Base-by-base conservation (phyloP, 2,329 filamentous ascomycete genomes). In the Dothideomycetidae sp. region DNA sequence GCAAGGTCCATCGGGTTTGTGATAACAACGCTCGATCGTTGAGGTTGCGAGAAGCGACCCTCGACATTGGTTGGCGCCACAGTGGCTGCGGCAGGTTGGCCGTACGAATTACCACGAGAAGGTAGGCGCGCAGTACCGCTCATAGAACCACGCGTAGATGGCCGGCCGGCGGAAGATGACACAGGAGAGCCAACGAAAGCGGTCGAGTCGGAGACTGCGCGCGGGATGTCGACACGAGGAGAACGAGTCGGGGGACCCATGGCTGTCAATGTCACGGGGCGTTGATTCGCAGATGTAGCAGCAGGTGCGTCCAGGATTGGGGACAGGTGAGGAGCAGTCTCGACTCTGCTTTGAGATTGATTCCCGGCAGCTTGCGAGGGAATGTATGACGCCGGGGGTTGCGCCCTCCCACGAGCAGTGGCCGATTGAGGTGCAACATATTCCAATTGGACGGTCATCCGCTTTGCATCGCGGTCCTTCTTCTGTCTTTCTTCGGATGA, bases 401-500 rank as follows among this genome's bases (percentile, higher is more conserved):
- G 58, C 21, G 54, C 45, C 39, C 73, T 73, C 18, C 81, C 84
- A 46, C 88, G 74, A 44, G 78, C 71, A 1, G 88, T 94, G 53
- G 88, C 77, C 4, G 84, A 92, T 16, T 78, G 77, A 15, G 90
- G 90, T 13, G 86, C 81, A 40, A 96, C 90, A 58, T 98, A 98
- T 63, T 98, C 90, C 43, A 98, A 82, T 61, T 98, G 90, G 0
- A 98, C 84, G 0, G 90, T 98, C 49, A 86, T 75, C 40, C 90
- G 77, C 61, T 96, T 96, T 50, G 80, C 80, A 54, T 94, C 86
- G 48, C 85, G 79, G 19, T 66, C 36, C 5, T 68, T 62, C 55
- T 81, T 81, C 29, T 73, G 70, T 50, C 76, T 76, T 18, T 73
- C 62, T 43, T 79, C 73, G 5, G 72, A 64, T 28, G 80, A 74